These are phyloP conservation scores for Climacium dendroides DNA, from an alignment of 225 moss, liverwort and hornwort species.

Conservation along the genomic window DNA sequence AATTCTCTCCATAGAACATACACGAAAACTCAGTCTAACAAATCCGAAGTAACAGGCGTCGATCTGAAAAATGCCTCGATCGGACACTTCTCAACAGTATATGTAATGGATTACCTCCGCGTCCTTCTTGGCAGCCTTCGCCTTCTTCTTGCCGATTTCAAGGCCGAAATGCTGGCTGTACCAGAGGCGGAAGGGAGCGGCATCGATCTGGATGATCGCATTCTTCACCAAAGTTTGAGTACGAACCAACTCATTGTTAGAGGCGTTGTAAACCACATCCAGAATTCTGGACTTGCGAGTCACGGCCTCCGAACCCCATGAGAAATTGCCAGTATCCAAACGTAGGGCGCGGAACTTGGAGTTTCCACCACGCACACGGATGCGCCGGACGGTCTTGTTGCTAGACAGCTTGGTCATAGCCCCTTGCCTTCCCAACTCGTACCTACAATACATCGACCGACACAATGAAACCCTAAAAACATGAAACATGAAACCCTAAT, in stretches of 20 bases:
- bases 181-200: conserved; percentile 46
- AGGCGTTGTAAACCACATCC: conserved; percentile 85
- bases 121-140: conserved; percentile 38
- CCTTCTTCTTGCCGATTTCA: conserved; percentile 61
- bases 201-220: conserved; percentile 56
- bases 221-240: conserved; percentile 59
- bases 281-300: conserved; percentile 73
- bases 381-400: conserved; percentile 70
- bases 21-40: not conserved
- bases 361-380: conserved; percentile 74
- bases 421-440: conserved; percentile 86
- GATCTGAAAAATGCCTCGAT: not conserved
- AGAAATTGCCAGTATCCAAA: conserved; percentile 85
- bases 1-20: not conserved
- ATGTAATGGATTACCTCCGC: not conserved
- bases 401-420: conserved; percentile 95
- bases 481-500: not conserved
- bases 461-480: not conserved
- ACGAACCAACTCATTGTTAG: conserved; percentile 55
- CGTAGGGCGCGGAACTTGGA: conserved; percentile 84
- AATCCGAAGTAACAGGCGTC: too few species aligned
- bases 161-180: conserved; percentile 45
- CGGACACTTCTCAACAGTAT: not conserved
- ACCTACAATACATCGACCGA: conserved; percentile 22
- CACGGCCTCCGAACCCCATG: conserved; percentile 76